Conservation (phyloP, 768 basidiomycete genomes). For the Macrolepiota albuminosa region DNA sequence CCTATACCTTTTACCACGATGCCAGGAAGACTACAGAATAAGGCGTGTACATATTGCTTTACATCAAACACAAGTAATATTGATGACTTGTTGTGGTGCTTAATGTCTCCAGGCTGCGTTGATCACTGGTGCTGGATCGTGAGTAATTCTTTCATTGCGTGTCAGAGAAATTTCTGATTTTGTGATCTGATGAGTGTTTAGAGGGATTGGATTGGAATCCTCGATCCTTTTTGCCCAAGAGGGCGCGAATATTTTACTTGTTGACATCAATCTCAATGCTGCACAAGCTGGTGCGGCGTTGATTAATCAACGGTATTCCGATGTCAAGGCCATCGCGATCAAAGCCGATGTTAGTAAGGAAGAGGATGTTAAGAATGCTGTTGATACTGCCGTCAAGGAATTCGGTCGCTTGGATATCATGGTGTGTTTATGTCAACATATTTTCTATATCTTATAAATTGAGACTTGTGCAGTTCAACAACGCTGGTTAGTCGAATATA, state of each 20-base stretch:
- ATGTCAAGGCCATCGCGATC: conserved; percentile 61
- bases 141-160: conserved; percentile 26
- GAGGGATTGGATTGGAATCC: conserved; percentile 95
- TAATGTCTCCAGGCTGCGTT: conserved; percentile 52
- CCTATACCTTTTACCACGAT: conserved; percentile 2
- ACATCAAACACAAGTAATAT: neutral
- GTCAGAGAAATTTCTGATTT: neutral
- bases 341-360: conserved; percentile 91
- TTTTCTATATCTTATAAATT: neutral
- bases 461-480: conserved; percentile 71
- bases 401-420: conserved; percentile 96
- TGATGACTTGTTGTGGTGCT: neutral
- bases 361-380: conserved; percentile 74
- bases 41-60: conserved; percentile 31
- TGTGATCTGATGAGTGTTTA: conserved; percentile 44
- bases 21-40: conserved; percentile 66
- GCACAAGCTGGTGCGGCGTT: conserved; percentile 63
- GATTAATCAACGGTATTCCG: conserved; percentile 63
- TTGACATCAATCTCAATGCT: conserved; percentile 78
- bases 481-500: conserved; percentile 53
- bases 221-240: conserved; percentile 94
- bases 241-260: conserved; percentile 86
- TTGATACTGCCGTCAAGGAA: conserved; percentile 72
- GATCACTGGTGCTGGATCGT: conserved; percentile 89
- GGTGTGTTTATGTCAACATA: conserved; percentile 42